Evolutionary conservation across 352 stramenopile genomes (phyloP).

Genomic region (Phytophthora sp.): DNA sequence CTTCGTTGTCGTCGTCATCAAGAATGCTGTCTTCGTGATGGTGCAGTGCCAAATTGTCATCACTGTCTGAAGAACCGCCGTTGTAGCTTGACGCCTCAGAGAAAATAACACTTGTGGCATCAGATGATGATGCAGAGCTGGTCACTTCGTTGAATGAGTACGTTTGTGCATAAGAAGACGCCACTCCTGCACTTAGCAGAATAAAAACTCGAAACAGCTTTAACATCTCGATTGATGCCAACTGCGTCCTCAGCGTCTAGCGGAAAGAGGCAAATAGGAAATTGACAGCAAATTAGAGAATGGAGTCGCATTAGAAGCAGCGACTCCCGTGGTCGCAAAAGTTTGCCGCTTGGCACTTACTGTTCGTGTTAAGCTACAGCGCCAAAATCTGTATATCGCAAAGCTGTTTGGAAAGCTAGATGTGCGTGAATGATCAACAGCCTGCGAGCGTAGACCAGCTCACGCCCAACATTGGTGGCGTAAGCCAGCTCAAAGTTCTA

Average conservation of each 20-base stretch:
- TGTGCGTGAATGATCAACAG: slow-evolving; percentile 3
- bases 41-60: background rate
- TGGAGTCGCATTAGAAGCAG: background rate
- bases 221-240: background rate
- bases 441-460: background rate
- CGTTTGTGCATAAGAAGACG: slow-evolving; percentile 2
- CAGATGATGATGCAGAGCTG: background rate
- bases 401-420: slow-evolving; percentile 2
- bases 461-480: background rate
- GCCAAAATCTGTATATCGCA: slow-evolving; percentile 3
- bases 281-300: too few relatives aligned
- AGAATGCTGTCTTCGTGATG: background rate
- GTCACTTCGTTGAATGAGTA: slow-evolving; percentile 6
- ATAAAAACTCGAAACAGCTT: slow-evolving; percentile 1
- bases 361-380: slow-evolving; percentile 2
- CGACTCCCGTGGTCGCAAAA: background rate
- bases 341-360: background rate
- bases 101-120: background rate
- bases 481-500: background rate
- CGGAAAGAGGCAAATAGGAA: background rate
- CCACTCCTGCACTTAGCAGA: slow-evolving; percentile 2
- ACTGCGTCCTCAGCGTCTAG: too few relatives aligned
- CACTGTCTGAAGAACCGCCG: background rate
- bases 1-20: background rate
- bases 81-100: background rate